A percentile compares a stretch with the other conserved stretches of the same genome.
Conservation (phyloP, 108 stramenopile species). For the Cyclotella cryptica region DNA sequence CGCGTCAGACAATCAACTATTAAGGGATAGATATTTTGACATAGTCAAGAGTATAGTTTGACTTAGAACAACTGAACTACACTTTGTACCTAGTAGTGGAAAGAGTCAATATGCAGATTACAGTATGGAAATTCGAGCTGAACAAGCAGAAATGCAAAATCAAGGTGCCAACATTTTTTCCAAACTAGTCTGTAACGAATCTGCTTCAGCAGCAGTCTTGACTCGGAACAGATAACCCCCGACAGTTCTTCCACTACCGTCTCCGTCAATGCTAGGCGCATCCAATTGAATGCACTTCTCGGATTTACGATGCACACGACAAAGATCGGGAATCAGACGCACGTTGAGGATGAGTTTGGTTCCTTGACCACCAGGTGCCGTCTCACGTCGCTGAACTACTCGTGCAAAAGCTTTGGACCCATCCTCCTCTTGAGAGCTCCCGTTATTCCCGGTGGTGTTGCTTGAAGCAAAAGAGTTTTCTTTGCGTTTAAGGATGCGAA, state of each 20-base stretch:
- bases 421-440: not conserved
- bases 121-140: too few relatives aligned
- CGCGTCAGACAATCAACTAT: too few relatives aligned
- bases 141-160: not conserved
- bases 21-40: too few relatives aligned
- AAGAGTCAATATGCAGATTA: not conserved
- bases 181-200: slow-evolving; percentile 31
- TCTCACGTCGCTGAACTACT: slow-evolving; percentile 79
- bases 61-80: too few relatives aligned
- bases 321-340: slow-evolving; percentile 51
- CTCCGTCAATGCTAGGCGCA: slow-evolving; percentile 26
- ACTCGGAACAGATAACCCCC: slow-evolving; percentile 46
- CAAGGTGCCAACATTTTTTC: slow-evolving; percentile 27
- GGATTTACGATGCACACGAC: slow-evolving; percentile 30
- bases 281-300: slow-evolving; percentile 54
- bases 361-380: slow-evolving; percentile 58
- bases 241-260: slow-evolving; percentile 14
- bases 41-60: too few relatives aligned
- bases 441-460: not conserved
- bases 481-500: slow-evolving; percentile 61
- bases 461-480: not conserved
- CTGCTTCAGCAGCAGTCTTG: slow-evolving; percentile 44
- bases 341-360: slow-evolving; percentile 75
- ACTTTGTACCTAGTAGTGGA: too few relatives aligned
- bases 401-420: slow-evolving; percentile 35